phyloP scores from a whole-genome alignment of 2,329 filamentous ascomycete species.

The Lachnellula hyalina region DNA sequence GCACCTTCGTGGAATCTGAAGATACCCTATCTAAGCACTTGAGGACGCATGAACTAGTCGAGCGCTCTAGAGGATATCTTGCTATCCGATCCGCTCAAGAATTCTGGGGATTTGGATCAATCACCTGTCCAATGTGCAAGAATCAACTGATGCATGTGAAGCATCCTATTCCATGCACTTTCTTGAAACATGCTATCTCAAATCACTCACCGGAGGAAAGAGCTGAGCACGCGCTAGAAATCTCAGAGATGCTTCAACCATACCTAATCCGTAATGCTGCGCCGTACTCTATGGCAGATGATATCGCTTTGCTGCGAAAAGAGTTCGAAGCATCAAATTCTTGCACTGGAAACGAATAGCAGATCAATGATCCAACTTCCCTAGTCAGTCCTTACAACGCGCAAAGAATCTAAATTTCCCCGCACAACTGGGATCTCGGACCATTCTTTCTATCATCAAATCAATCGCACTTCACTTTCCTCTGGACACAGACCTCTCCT shows the following conservation, averaged over 20 bases:
- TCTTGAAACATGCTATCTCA: constrained; percentile 3
- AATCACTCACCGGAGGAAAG: background rate
- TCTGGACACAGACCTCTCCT: background rate
- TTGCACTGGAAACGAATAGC: background rate
- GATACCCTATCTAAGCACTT: background rate
- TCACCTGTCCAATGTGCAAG: constrained; percentile 14
- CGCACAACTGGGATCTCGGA: too few species aligned
- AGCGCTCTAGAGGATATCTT: constrained; percentile 4
- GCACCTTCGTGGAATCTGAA: background rate
- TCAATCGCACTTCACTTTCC: background rate
- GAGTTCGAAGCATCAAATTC: background rate
- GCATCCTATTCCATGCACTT: too few species aligned
- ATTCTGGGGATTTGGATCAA: constrained; percentile 4
- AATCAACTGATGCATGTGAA: too few species aligned
- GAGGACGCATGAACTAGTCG: constrained; percentile 2
- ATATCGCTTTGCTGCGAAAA: background rate
- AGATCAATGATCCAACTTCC: background rate
- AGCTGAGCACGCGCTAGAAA: background rate
- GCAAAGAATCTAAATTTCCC: too few species aligned
- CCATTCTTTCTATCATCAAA: background rate
- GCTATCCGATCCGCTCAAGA: background rate
- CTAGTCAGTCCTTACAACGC: background rate
- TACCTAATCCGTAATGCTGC: background rate
- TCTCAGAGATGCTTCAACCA: background rate
- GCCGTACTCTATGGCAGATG: too few species aligned